These are phyloP conservation scores for Metschnikowia picachoensis DNA, from an alignment of 805 yeast genomes.

Conservation along the genomic window DNA sequence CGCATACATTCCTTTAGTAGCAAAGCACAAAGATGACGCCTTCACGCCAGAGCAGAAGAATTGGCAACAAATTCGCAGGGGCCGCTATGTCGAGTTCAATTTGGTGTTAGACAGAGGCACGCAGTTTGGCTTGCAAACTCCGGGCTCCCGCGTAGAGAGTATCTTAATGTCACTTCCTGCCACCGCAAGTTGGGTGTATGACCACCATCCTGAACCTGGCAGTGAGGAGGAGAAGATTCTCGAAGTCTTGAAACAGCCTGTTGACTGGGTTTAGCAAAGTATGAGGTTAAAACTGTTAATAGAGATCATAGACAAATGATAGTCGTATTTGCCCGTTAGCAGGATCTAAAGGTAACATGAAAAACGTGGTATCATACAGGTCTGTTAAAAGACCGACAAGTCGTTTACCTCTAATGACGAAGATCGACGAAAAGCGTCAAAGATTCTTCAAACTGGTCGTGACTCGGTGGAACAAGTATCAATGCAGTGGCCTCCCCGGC, in stretches of 20 bases:
- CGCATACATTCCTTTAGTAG: constrained; percentile 72
- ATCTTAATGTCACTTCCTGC: constrained; percentile 90
- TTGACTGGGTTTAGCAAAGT: constrained; percentile 61
- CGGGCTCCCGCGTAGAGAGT: constrained; percentile 89
- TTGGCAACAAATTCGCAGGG: constrained; percentile 96
- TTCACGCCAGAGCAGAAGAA: constrained; percentile 77
- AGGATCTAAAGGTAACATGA: too few relatives aligned
- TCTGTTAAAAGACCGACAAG: too few relatives aligned
- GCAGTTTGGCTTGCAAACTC: constrained; percentile 92
- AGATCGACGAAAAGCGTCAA: too few relatives aligned
- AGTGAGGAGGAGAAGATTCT: constrained; percentile 69
- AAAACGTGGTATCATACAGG: too few relatives aligned
- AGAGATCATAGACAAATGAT: neutral
- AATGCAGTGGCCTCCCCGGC: too few relatives aligned
- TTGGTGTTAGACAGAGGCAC: constrained; percentile 96
- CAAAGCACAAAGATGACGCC: constrained; percentile 64
- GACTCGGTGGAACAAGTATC: too few relatives aligned
- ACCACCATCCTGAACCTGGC: constrained; percentile 80
- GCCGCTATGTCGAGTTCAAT: constrained; percentile 95
- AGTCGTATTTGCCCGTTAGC: too few relatives aligned
- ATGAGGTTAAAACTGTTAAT: neutral
- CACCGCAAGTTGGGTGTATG: constrained; percentile 87
- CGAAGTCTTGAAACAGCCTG: constrained; percentile 66
- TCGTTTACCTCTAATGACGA: too few relatives aligned
- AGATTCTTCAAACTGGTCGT: too few relatives aligned